Evolutionary conservation across 371 early-diverging fungal species (phyloP).

Genomic region (Mortierella sp.): DNA sequence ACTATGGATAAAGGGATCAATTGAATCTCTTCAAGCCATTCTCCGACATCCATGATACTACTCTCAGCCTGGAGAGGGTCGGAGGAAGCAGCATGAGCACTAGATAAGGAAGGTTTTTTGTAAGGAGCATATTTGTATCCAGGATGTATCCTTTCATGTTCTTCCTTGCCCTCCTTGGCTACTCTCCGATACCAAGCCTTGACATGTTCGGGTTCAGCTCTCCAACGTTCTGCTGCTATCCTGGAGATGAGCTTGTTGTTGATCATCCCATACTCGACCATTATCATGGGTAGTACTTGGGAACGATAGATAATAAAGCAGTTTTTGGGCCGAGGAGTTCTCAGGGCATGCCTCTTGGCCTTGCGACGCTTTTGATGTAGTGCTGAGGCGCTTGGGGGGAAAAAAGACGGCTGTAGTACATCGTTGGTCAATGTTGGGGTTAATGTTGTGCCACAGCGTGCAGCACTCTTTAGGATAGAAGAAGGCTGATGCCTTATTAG

Average conservation of each 20-base stretch:
- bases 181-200: conserved; percentile 34
- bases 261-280: conserved; percentile 41
- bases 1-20: background rate
- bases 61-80: background rate
- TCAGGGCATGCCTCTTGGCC: conserved; percentile 27
- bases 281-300: conserved; percentile 33
- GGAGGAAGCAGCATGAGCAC: background rate
- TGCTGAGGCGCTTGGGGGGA: conserved; percentile 48
- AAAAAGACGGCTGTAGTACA: conserved; percentile 16
- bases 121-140: conserved; percentile 47
- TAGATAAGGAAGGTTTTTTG: conserved; percentile 9
- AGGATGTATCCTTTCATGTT: conserved; percentile 34
- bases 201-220: conserved; percentile 32
- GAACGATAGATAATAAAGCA: conserved; percentile 52
- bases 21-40: background rate
- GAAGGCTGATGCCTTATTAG: too few species aligned
- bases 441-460: too few species aligned
- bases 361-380: conserved; percentile 52
- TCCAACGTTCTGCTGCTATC: conserved; percentile 50
- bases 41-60: background rate
- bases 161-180: conserved; percentile 44
- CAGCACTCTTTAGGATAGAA: too few species aligned
- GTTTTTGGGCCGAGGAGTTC: conserved; percentile 43
- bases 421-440: too few species aligned
- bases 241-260: conserved; percentile 50